Percentiles rank a stretch among this genome's conserved stretches.
Evolutionary conservation across 1,284 basidiomycete genomes (phyloP).

Genomic region (Microstroma glucosiphilum): DNA sequence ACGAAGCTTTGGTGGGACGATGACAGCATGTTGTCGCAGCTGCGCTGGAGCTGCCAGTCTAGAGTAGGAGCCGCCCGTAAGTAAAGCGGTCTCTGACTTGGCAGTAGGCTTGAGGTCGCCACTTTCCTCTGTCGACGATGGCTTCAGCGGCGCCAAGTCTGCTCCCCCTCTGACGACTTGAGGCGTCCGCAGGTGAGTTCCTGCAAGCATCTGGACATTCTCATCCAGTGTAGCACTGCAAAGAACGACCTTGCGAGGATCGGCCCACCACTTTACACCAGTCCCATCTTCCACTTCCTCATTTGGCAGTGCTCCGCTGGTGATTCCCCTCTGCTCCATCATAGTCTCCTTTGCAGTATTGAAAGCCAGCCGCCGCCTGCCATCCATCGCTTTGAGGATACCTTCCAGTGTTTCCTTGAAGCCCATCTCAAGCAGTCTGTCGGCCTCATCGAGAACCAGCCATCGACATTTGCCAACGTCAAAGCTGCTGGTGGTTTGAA

Average conservation of each 20-base stretch:
- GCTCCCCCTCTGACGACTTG: conserved; percentile 52
- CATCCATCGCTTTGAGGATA: conserved; percentile 60
- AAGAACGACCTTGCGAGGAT: conserved; percentile 72
- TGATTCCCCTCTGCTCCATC: conserved; percentile 13
- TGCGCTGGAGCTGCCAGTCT: conserved; percentile 69
- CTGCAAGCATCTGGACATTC: conserved; percentile 87
- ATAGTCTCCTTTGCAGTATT: conserved; percentile 59
- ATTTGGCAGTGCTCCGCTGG: conserved; percentile 45
- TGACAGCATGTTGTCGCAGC: conserved; percentile 82
- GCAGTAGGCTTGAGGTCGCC: conserved; percentile 15
- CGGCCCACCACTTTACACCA: conserved; percentile 44
- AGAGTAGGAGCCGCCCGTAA: not conserved
- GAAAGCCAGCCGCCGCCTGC: conserved; percentile 33
- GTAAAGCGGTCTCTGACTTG: conserved; percentile 12
- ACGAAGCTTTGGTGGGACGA: conserved; percentile 87
- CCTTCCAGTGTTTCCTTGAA: conserved; percentile 59
- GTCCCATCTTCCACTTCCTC: conserved; percentile 15
- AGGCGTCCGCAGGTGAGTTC: conserved; percentile 63
- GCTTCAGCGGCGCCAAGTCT: conserved; percentile 13
- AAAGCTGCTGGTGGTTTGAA: conserved; percentile 78
- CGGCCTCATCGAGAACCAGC: conserved; percentile 95
- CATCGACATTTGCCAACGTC: conserved; percentile 88
- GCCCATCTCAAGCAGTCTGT: conserved; percentile 68
- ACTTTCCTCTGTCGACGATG: conserved; percentile 10
- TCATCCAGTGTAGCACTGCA: conserved; percentile 96